Percentiles rank a stretch among this genome's conserved stretches.
Evolutionary conservation across 2,329 filamentous ascomycete genomes (phyloP).

Genomic region (Didymella pinodella): DNA sequence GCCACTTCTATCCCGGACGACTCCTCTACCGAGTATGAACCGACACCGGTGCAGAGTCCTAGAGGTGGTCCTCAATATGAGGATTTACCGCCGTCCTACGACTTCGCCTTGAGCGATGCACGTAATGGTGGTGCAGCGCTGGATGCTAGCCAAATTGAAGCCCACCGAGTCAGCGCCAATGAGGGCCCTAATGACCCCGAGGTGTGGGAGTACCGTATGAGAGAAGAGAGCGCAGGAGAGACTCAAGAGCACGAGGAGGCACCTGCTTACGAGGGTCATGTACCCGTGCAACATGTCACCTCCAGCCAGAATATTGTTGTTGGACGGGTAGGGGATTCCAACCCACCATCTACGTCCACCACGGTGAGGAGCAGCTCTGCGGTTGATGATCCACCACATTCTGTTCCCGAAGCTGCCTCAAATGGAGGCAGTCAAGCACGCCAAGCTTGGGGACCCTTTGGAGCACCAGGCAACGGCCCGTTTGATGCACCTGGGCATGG

Average conservation of each 20-base stretch:
- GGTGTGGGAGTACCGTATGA: constrained; percentile 37
- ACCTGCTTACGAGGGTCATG: constrained; percentile 32
- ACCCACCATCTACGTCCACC: not conserved
- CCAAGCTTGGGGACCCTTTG: constrained; percentile 29
- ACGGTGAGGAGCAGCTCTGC: not conserved
- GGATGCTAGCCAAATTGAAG: constrained; percentile 40
- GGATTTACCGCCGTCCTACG: constrained; percentile 50
- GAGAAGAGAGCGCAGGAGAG: constrained; percentile 29
- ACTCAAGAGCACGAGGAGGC: constrained; percentile 29
- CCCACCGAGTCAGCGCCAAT: constrained; percentile 34
- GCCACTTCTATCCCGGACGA: constrained; percentile 44
- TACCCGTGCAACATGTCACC: constrained; percentile 37
- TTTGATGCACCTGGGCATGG: constrained; percentile 24
- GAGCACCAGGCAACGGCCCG: constrained; percentile 15
- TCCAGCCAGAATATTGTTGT: constrained; percentile 35
- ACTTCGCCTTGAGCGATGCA: constrained; percentile 45
- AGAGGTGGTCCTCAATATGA: constrained; percentile 46
- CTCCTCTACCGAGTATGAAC: constrained; percentile 43
- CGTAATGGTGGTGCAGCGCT: constrained; percentile 37
- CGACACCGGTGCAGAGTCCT: constrained; percentile 43
- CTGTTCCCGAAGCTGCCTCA: constrained; percentile 23
- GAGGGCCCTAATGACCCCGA: constrained; percentile 35
- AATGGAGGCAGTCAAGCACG: constrained; percentile 5
- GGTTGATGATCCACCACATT: constrained; percentile 38
- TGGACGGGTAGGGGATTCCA: constrained; percentile 22